Percentiles rank a stretch among this genome's conserved stretches.
phyloP scores from a whole-genome alignment of 1,284 basidiomycete species.

The Leccinum fuscescens region DNA sequence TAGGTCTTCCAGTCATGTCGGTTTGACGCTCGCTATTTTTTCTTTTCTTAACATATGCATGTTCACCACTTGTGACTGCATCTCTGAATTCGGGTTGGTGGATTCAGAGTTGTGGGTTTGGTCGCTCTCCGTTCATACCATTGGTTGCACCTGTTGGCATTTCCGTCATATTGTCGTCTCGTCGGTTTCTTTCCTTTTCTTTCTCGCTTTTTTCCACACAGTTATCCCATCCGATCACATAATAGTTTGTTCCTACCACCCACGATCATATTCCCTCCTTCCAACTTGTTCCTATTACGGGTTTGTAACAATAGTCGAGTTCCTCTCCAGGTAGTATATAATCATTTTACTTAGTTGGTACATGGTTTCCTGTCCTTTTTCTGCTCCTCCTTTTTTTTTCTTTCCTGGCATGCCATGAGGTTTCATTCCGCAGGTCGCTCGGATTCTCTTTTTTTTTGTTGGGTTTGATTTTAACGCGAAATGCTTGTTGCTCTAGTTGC shows the following conservation, averaged over 20 bases:
- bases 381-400: not conserved
- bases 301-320: conserved; percentile 31
- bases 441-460: not conserved
- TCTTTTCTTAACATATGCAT: conserved; percentile 15
- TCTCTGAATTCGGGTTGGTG: conserved; percentile 4
- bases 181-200: not conserved
- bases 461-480: conserved; percentile 3
- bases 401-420: not conserved
- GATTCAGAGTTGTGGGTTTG: conserved; percentile 8
- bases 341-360: conserved; percentile 14
- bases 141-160: conserved; percentile 17
- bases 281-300: conserved; percentile 31
- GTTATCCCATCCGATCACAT: conserved; percentile 15
- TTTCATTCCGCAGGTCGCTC: not conserved
- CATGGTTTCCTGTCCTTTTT: not conserved
- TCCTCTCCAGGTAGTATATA: conserved; percentile 30
- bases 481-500: not conserved
- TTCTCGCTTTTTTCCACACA: conserved; percentile 6
- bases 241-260: conserved; percentile 3
- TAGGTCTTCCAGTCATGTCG: no score
- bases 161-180: not conserved
- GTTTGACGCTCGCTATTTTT: conserved; percentile 8
- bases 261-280: conserved; percentile 13
- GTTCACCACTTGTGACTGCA: conserved; percentile 8
- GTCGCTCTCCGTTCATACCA: conserved; percentile 13